These are phyloP conservation scores for Cordyceps militaris DNA, from an alignment of 2,329 filamentous ascomycete species.

Conservation along the genomic window DNA sequence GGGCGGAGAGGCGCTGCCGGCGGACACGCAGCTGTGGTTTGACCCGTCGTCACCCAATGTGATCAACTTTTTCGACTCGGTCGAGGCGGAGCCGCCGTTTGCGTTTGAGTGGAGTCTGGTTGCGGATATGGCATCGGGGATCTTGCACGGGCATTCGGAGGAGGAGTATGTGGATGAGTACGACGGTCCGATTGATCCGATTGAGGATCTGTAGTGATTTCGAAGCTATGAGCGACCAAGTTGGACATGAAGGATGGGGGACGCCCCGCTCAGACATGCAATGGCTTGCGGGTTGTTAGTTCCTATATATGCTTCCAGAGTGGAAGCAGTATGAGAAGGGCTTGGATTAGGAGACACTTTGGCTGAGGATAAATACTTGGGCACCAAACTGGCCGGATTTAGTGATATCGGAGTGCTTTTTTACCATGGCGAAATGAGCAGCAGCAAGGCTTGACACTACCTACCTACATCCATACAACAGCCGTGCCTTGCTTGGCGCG, in stretches of 20 bases:
- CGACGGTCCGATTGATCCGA: not conserved
- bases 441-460: too few species aligned
- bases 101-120: slow-evolving; percentile 5
- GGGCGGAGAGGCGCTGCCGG: not conserved
- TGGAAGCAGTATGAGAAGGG: not conserved
- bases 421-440: too few species aligned
- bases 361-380: too few species aligned
- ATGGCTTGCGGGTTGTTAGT: too few species aligned
- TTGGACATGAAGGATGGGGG: not conserved
- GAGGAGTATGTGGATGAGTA: slow-evolving; percentile 1
- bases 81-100: slow-evolving; percentile 5
- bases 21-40: slow-evolving; percentile 7
- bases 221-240: not conserved
- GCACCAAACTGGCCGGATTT: too few species aligned
- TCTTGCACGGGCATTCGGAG: not conserved
- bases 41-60: slow-evolving; percentile 4
- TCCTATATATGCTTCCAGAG: too few species aligned
- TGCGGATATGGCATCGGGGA: not conserved
- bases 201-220: not conserved
- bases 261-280: too few species aligned
- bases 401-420: not conserved
- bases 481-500: not conserved
- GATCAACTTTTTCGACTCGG: slow-evolving; percentile 6
- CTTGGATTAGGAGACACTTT: not conserved
- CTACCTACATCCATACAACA: not conserved